Evolutionary conservation across 345 rosid species (phyloP).

Genomic region (Brassica napus): DNA sequence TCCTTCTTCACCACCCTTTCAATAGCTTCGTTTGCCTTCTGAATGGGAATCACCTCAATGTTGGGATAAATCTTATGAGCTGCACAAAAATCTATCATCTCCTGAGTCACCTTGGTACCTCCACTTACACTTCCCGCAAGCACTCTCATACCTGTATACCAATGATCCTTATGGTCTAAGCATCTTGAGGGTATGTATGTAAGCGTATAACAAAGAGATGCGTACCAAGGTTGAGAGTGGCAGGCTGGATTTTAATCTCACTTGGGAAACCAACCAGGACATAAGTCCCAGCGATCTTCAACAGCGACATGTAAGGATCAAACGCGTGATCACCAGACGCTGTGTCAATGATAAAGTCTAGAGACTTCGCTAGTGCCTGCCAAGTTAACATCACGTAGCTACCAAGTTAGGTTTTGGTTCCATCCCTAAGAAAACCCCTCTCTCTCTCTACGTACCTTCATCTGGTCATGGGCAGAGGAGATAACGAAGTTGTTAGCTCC

Average conservation of each 20-base stretch:
- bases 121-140: conserved; percentile 70
- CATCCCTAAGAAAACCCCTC: background rate
- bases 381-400: conserved; percentile 1
- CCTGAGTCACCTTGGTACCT: conserved; percentile 69
- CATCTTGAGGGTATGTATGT: background rate
- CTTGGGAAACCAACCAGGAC: conserved; percentile 81
- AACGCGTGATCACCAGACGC: conserved; percentile 90
- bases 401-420: background rate
- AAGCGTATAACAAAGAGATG: background rate
- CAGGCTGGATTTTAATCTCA: conserved; percentile 80
- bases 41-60: conserved; percentile 68
- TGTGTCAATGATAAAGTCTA: conserved; percentile 79
- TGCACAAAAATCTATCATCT: conserved; percentile 82
- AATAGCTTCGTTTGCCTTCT: conserved; percentile 68
- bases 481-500: conserved; percentile 69
- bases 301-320: conserved; percentile 75
- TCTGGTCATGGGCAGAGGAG: conserved; percentile 69
- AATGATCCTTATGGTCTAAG: background rate
- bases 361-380: conserved; percentile 63
- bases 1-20: conserved; percentile 78
- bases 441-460: conserved; percentile 57
- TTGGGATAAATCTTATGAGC: conserved; percentile 69
- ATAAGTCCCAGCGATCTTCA: conserved; percentile 67
- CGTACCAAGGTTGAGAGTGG: conserved; percentile 60
- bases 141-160: conserved; percentile 66